Base-by-base conservation (phyloP, 2,329 filamentous ascomycete species). In the Aspergillus transmontanensis region DNA sequence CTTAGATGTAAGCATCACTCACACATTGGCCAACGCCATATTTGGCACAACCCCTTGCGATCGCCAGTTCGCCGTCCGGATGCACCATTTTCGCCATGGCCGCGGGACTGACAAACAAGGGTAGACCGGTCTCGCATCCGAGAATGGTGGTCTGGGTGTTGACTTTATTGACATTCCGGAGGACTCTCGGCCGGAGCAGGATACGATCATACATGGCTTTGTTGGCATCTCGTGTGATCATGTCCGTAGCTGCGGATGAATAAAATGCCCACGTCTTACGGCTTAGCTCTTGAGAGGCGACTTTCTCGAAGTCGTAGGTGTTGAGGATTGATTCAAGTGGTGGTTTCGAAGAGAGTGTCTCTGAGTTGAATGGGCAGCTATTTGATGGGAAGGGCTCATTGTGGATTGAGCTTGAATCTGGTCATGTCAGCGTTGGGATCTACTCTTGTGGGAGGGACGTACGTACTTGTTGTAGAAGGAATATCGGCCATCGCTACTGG, bases 191-290 rank as follows among this genome's bases (percentile, higher is more conserved):
- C n/a, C 82, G 76, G 60, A 83, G 80, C 75, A 76, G 80, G 32
- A 84, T 81, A 4, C 78, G 74, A 36, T 75, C 73, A 57, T 80
- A 82, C 69, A 77, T 73, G 6, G 71, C 68, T 51, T 70, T 72
- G 64, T 83, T 83, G 19, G 73, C 71, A 32, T 77, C 72, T 48
- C 75, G 69, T 1, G 81, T 82, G 32, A 80, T 69, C 28, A 76
- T 76, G 60, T 82, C 78, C 0, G 80, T 82, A 1, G 80, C 80
- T 9, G 80, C 81, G 1, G 76, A 78, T 10, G 76, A 80, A 67
- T 82, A 82, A 81, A 97, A 97, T 21, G 90, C 93, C 93, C 93
- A 97, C 0, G 93, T 93, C 7, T 88, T 89, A 81, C 90, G 93
- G 84, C 93, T 95, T 92, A 96, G 95, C 61, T 93, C 86, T 39